Base-by-base conservation (phyloP, 257 asterid species). In the Nicotiana otophora region DNA sequence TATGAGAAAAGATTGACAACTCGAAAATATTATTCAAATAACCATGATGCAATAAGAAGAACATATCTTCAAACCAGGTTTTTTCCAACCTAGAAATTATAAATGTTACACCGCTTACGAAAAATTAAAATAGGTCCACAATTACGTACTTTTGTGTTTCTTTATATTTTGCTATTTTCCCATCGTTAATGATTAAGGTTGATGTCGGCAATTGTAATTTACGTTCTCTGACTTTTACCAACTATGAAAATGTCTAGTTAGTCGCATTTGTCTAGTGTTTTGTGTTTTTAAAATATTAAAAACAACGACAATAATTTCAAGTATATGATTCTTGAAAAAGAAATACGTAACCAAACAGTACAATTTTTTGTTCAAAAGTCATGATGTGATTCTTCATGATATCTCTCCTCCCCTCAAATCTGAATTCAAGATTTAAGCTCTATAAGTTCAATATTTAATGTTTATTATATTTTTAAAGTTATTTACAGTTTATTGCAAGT, bases 311-410 rank as follows among this genome's bases (percentile, higher is more conserved):
- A 72, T 42, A n/a, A 20, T 70, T 70, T 70, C 12, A 9, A 70
- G 30, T 70, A 42, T 70, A 70, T 39, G 20, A 42, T 39, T 42
- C 12, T 11, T 42, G 3, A 20, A 70, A n/a, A 70, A 42, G n/a
- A 70, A 70, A 42, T 42, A 42, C 1, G 78, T 20, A 12, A 70
- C 62, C 80, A 74, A 74, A 74, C 20, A 48, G 23, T 48, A 46
- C n/a, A 48, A 48, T 23, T 48, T 70, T 72, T 14, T 72, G 79
- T 72, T n/a, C 23, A 72, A 23, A 74, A 74, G 79, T 74, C 79
- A 9, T 48, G 10, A 7, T 7, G 12, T 46, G 79, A 72, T 72
- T 46, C 15, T 23, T 48, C 6, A 20, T 5, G 15, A 12, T 6
- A 11, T 46, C 20, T 5, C 5, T 74, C 48, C n/a, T 12, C 34